Conservation (phyloP, 805 yeast genomes). For the Ascoidea rubescens region DNA sequence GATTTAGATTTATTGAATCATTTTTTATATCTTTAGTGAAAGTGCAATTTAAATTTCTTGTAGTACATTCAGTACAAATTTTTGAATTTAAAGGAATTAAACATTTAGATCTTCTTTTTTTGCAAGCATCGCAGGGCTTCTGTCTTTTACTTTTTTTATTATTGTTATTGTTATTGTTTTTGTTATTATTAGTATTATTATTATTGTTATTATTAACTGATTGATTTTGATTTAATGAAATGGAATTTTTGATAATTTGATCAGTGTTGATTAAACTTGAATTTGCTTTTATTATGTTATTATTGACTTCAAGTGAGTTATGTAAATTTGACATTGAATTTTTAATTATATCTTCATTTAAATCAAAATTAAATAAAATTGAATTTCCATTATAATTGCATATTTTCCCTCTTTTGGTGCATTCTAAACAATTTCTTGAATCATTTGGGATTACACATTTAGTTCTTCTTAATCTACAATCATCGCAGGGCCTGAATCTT, state of each 20-base stretch:
- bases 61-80: constrained; percentile 14
- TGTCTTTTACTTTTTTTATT: constrained; percentile 1
- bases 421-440: constrained; percentile 16
- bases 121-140: constrained; percentile 14
- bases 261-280: not conserved
- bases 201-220: not conserved
- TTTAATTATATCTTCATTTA: not conserved
- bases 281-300: not conserved
- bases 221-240: not conserved
- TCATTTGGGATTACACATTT: constrained; percentile 17
- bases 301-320: not conserved
- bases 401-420: constrained; percentile 17
- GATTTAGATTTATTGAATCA: not conserved
- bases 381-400: constrained; percentile 16
- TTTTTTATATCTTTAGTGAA: constrained; percentile 9
- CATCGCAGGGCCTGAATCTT: constrained; percentile 23
- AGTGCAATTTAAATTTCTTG: constrained; percentile 15
- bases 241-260: too few species aligned
- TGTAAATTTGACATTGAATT: not conserved
- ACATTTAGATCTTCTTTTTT: constrained; percentile 14
- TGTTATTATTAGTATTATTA: not conserved
- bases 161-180: not conserved
- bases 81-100: constrained; percentile 9
- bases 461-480: constrained; percentile 23
- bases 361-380: constrained; percentile 4